Percentiles rank a stretch among this genome's conserved stretches.
These are phyloP conservation scores for Teunomyces lycoperdinae DNA, from an alignment of 805 yeast genomes.

Conservation along the genomic window DNA sequence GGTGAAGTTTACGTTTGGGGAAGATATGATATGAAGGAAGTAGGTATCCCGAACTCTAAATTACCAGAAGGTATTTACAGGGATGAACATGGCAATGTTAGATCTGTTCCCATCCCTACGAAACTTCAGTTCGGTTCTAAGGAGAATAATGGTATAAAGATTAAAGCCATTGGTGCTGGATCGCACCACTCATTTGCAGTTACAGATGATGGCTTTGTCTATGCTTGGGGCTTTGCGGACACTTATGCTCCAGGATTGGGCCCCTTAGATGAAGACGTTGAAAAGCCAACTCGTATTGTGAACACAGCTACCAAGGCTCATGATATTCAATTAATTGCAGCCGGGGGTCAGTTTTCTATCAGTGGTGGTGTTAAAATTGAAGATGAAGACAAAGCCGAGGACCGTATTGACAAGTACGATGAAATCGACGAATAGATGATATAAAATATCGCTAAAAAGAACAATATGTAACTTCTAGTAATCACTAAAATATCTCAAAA, in stretches of 20 bases:
- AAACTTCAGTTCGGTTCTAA: constrained; percentile 42
- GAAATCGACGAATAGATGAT: constrained; percentile 39
- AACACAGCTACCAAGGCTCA: constrained; percentile 91
- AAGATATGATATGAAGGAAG: constrained; percentile 88
- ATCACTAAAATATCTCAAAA: background rate
- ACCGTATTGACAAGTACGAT: constrained; percentile 50
- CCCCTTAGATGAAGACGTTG: constrained; percentile 84
- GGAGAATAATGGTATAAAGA: constrained; percentile 28
- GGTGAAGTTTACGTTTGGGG: constrained; percentile 88
- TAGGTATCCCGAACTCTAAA: constrained; percentile 68
- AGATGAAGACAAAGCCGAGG: constrained; percentile 48
- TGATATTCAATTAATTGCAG: constrained; percentile 70
- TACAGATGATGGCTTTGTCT: constrained; percentile 77
- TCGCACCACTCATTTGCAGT: constrained; percentile 91
- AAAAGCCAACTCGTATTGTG: constrained; percentile 80
- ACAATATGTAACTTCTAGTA: no score
- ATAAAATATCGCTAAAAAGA: background rate
- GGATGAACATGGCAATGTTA: constrained; percentile 76
- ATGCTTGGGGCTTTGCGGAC: constrained; percentile 98
- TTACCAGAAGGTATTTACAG: constrained; percentile 71
- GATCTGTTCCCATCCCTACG: constrained; percentile 86
- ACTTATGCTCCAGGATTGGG: constrained; percentile 97
- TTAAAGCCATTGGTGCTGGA: constrained; percentile 65
- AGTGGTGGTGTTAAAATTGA: constrained; percentile 74
- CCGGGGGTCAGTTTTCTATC: constrained; percentile 95